A percentile compares a stretch with the other conserved stretches of the same genome.
These are phyloP conservation scores for Phytophthora constricta DNA, from an alignment of 352 stramenopile species.

Conservation along the genomic window DNA sequence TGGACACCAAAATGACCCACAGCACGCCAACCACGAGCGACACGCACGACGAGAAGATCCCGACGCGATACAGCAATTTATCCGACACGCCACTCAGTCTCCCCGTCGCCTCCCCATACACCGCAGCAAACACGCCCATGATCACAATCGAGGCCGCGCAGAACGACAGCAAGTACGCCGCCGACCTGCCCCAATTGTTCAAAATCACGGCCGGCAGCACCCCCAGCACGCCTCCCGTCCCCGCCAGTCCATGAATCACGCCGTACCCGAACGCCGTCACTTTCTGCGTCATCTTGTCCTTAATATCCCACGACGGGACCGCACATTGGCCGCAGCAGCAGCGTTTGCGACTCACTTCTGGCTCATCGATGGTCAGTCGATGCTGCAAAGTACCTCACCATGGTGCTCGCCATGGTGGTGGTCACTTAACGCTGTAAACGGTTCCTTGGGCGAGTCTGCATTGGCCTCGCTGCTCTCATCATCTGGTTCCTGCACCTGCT, in stretches of 20 bases:
- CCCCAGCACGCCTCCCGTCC: constrained; percentile 71
- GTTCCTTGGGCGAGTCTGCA: too few species aligned
- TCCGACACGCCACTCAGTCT: constrained; percentile 67
- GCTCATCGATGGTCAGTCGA: constrained; percentile 40
- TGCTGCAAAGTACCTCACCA: constrained; percentile 46
- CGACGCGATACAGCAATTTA: constrained; percentile 59
- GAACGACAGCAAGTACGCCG: constrained; percentile 85
- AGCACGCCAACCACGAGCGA: constrained; percentile 69
- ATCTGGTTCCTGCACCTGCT: constrained; percentile 14
- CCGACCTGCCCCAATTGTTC: constrained; percentile 71
- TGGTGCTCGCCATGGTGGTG: too few species aligned
- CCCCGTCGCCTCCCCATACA: constrained; percentile 77
- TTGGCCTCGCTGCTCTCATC: constrained; percentile 29
- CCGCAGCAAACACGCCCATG: constrained; percentile 86
- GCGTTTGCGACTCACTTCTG: constrained; percentile 11
- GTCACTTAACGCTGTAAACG: too few species aligned
- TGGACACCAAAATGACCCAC: constrained; percentile 73
- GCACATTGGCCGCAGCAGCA: constrained; percentile 57
- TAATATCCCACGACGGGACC: constrained; percentile 54
- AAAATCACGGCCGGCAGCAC: constrained; percentile 89
- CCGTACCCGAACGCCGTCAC: constrained; percentile 80
- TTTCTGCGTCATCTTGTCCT: constrained; percentile 59
- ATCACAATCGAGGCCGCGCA: constrained; percentile 87
- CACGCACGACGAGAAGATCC: constrained; percentile 70
- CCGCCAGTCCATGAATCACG: constrained; percentile 86